A percentile compares a stretch with the other conserved stretches of the same genome.
phyloP scores from a whole-genome alignment of 768 basidiomycete species.

The Termitomyces sp. region DNA sequence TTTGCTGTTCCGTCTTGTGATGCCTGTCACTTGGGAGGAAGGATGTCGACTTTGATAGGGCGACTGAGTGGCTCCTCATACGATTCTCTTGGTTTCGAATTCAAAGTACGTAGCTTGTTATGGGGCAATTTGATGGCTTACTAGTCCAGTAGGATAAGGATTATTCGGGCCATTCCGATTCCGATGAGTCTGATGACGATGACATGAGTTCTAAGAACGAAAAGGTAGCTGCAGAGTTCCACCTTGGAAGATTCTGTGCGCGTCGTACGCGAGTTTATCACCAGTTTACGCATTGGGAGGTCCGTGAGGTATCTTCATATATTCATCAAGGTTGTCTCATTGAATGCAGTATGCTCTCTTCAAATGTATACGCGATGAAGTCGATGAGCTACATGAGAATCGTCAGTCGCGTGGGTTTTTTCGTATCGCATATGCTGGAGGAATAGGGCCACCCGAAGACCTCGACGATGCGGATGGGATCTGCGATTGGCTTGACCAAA shows the following conservation, averaged over 20 bases:
- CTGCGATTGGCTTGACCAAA: conserved; percentile 75
- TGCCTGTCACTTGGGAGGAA: conserved; percentile 73
- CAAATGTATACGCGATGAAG: conserved; percentile 47
- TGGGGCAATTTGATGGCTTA: not conserved
- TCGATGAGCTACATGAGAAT: conserved; percentile 43
- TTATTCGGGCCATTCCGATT: conserved; percentile 9
- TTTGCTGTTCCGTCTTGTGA: conserved; percentile 66
- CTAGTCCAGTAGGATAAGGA: conserved; percentile 1
- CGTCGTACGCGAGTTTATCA: conserved; percentile 63
- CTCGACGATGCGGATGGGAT: conserved; percentile 70
- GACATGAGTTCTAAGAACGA: conserved; percentile 14
- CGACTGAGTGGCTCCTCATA: conserved; percentile 66
- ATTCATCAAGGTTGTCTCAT: conserved; percentile 6
- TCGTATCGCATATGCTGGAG: conserved; percentile 49
- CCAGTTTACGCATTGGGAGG: conserved; percentile 80
- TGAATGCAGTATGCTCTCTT: conserved; percentile 66
- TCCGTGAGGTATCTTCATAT: conserved; percentile 23
- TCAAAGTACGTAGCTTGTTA: conserved; percentile 12
- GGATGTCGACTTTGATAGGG: conserved; percentile 59
- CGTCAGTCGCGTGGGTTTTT: conserved; percentile 41
- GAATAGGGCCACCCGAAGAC: conserved; percentile 58
- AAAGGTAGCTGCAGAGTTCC: conserved; percentile 32
- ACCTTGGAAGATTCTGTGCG: conserved; percentile 80
- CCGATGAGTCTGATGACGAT: conserved; percentile 7
- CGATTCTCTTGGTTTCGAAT: conserved; percentile 59